Evolutionary conservation across 352 stramenopile species (phyloP).

Genomic region (Pythium chondricola): DNA sequence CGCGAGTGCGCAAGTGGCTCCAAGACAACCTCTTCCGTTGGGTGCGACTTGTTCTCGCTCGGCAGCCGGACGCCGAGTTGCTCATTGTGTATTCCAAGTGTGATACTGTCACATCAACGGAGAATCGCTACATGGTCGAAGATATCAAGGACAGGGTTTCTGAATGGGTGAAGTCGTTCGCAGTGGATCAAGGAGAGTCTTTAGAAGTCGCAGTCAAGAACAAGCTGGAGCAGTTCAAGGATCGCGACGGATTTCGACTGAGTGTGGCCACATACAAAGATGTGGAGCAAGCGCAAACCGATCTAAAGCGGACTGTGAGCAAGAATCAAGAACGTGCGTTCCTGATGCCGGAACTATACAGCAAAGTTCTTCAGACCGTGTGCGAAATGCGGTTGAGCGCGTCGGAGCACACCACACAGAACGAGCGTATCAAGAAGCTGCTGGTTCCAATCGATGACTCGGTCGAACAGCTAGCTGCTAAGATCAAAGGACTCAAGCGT

Average conservation of each 20-base stretch:
- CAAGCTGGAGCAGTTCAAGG: not conserved
- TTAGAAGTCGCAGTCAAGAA: not conserved
- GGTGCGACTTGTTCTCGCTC: slow-evolving; percentile 1
- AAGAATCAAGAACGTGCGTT: not conserved
- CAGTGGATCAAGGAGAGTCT: not conserved
- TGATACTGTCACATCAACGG: not conserved
- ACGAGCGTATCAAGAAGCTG: not conserved
- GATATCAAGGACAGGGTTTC: not conserved
- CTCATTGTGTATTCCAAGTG: slow-evolving; percentile 1
- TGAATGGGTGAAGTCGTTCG: not conserved
- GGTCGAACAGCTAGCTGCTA: not conserved
- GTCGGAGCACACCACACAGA: not conserved
- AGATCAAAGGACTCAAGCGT: not conserved
- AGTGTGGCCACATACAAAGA: not conserved
- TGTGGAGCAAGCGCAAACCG: too few relatives aligned
- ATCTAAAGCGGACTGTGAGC: not conserved
- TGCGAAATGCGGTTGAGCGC: not conserved
- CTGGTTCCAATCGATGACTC: not conserved
- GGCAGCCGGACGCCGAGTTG: slow-evolving; percentile 5
- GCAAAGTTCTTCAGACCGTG: not conserved
- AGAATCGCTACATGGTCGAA: too few relatives aligned
- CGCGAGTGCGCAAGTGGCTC: not conserved
- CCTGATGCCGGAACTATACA: not conserved
- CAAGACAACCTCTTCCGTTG: not conserved
- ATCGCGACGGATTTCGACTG: too few relatives aligned